Conservation (phyloP, 23 red algal species). For the Gracilaria gracilis region DNA sequence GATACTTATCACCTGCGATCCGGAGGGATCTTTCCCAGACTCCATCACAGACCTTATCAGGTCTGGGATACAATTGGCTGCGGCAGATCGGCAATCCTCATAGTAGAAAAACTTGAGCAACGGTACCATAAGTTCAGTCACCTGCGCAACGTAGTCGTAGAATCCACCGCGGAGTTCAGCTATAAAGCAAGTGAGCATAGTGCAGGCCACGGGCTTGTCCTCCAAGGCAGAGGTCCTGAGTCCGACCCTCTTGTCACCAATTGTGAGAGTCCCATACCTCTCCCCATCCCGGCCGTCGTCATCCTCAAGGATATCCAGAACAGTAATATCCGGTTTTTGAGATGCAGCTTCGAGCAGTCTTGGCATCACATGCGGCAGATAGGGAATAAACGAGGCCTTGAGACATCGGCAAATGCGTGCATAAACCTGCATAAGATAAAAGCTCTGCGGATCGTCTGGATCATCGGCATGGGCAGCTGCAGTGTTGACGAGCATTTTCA, state of each 20-base stretch:
- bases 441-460: slow-evolving; percentile 93
- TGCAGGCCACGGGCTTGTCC: slow-evolving; percentile 89
- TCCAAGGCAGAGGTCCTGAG: slow-evolving; percentile 91
- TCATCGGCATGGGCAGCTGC: slow-evolving; percentile 59
- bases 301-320: slow-evolving; percentile 64
- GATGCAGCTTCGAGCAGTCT: slow-evolving; percentile 78
- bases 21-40: slow-evolving; percentile 54
- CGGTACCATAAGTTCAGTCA: slow-evolving; percentile 89
- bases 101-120: slow-evolving; percentile 96
- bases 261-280: slow-evolving; percentile 79
- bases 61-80: slow-evolving; percentile 89
- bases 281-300: slow-evolving; percentile 81
- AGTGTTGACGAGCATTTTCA: slow-evolving; percentile 91
- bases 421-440: slow-evolving; percentile 99
- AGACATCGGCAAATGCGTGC: slow-evolving; percentile 96
- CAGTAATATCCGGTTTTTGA: slow-evolving; percentile 92
- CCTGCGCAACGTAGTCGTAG: slow-evolving; percentile 83
- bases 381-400: slow-evolving; percentile 86
- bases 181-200: slow-evolving; percentile 94
- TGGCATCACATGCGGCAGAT: slow-evolving; percentile 97
- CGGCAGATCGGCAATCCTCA: slow-evolving; percentile 86
- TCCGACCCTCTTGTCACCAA: slow-evolving; percentile 94
- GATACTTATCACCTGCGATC: slow-evolving; percentile 62
- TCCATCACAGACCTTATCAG: slow-evolving; percentile 81
- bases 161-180: slow-evolving; percentile 88